phyloP scores from a whole-genome alignment of 169 alveolate genomes.

The Besnoitia besnoiti region DNA sequence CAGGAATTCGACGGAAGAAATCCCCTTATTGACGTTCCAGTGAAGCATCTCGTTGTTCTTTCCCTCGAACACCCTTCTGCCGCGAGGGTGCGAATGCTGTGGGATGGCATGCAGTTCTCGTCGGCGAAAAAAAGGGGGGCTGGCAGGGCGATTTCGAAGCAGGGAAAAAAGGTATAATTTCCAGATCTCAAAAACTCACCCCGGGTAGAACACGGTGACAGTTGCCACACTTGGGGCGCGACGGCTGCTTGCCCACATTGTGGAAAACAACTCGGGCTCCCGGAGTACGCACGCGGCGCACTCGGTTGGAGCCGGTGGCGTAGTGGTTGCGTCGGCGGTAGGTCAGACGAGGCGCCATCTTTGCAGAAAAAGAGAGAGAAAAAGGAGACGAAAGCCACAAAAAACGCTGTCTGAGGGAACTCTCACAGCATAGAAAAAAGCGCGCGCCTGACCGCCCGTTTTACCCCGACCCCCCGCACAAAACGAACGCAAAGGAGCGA shows the following conservation, averaged over 20 bases:
- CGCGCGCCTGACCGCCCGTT: background rate
- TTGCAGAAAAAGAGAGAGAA: background rate
- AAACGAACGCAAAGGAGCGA: background rate
- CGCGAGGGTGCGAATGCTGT: background rate
- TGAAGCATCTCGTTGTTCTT: too few relatives aligned
- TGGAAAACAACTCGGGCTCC: slow-evolving; percentile 82
- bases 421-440: background rate
- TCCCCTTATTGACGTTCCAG: too few relatives aligned
- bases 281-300: slow-evolving; percentile 89
- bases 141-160: background rate
- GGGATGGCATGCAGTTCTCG: background rate
- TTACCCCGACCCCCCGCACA: slow-evolving; percentile 6
- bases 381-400: background rate
- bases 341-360: slow-evolving; percentile 88
- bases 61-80: background rate
- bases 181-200: slow-evolving; percentile 55
- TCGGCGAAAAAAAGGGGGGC: background rate
- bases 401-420: background rate
- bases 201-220: slow-evolving; percentile 80
- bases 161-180: background rate
- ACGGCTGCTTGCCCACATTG: slow-evolving; percentile 75
- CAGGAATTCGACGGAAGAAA: too few relatives aligned
- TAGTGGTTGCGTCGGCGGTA: slow-evolving; percentile 87
- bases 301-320: slow-evolving; percentile 88
- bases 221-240: slow-evolving; percentile 83